phyloP scores from a whole-genome alignment of 2,329 filamentous ascomycete species.

The Ascomycota sp. region DNA sequence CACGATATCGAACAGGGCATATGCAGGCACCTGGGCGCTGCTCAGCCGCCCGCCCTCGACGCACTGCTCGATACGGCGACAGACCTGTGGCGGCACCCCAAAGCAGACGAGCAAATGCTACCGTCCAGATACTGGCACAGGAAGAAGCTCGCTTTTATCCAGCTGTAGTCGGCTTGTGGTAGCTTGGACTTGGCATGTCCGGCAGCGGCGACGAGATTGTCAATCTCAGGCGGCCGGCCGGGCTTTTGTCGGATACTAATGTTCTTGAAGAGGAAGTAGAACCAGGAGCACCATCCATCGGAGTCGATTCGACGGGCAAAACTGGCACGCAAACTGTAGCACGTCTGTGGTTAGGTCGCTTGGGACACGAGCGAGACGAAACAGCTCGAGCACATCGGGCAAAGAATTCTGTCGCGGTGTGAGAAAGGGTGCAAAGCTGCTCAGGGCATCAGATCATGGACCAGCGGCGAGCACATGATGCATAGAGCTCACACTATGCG shows the following conservation, averaged over 20 bases:
- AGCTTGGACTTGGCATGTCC: slow-evolving; percentile 3
- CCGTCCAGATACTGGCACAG: slow-evolving; percentile 6
- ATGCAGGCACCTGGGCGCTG: slow-evolving; percentile 6
- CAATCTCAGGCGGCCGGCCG: slow-evolving; percentile 6
- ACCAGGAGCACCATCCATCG: slow-evolving; percentile 11
- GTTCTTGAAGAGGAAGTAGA: slow-evolving; percentile 16
- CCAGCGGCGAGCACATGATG: neutral
- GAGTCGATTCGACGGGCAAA: slow-evolving; percentile 9
- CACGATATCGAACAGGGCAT: slow-evolving; percentile 11
- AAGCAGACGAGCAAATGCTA: slow-evolving; percentile 7
- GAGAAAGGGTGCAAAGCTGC: slow-evolving; percentile 12
- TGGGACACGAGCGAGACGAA: slow-evolving; percentile 10
- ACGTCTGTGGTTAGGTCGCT: slow-evolving; percentile 12
- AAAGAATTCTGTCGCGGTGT: slow-evolving; percentile 7
- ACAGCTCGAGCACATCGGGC: slow-evolving; percentile 8
- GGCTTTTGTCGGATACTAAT: slow-evolving; percentile 6
- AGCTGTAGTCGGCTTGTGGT: slow-evolving; percentile 10
- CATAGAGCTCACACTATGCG: slow-evolving; percentile 9
- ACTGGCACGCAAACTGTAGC: slow-evolving; percentile 11
- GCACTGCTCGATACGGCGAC: slow-evolving; percentile 7
- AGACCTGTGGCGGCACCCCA: slow-evolving; percentile 6
- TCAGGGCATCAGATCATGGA: neutral
- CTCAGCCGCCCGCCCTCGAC: slow-evolving; percentile 7
- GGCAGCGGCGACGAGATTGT: slow-evolving; percentile 5
- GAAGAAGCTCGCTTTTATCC: slow-evolving; percentile 10